Percentiles rank a stretch among this genome's conserved stretches.
Evolutionary conservation across 2,329 filamentous ascomycete genomes (phyloP).

Genomic region (Pyrenochaeta sp.): DNA sequence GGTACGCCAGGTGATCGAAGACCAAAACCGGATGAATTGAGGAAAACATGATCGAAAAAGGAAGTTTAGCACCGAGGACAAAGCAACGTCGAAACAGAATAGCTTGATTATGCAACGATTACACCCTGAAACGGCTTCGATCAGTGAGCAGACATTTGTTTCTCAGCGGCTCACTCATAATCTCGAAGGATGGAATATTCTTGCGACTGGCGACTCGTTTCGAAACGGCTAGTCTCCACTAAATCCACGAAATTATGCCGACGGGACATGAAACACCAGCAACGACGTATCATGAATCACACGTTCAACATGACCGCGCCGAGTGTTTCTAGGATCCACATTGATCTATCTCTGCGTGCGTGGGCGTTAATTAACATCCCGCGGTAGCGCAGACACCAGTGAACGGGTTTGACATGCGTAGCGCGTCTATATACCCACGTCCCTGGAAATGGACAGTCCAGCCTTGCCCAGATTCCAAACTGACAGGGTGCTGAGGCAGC

Average conservation of each 20-base stretch:
- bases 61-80: no score
- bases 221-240: conserved; percentile 19
- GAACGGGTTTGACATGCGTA: conserved; percentile 24
- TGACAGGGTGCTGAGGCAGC: conserved; percentile 11
- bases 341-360: conserved; percentile 18
- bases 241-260: conserved; percentile 9
- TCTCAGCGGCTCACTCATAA: conserved; percentile 1
- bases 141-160: background rate
- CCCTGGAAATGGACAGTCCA: conserved; percentile 16
- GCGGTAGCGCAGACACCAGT: conserved; percentile 21
- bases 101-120: no score
- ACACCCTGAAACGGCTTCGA: background rate
- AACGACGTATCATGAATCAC: conserved; percentile 11
- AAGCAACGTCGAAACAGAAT: no score
- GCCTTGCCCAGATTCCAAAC: conserved; percentile 17
- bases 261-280: conserved; percentile 17
- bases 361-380: conserved; percentile 34
- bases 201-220: conserved; percentile 19
- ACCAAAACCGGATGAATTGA: no score
- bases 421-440: conserved; percentile 16
- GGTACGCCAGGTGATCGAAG: no score
- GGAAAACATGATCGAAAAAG: no score
- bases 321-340: conserved; percentile 12
- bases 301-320: conserved; percentile 3
- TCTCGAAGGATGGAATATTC: conserved; percentile 4